Evolutionary conservation across 495 filamentous ascomycete genomes (phyloP).

Genomic region (Trichocladium uniseriatum): DNA sequence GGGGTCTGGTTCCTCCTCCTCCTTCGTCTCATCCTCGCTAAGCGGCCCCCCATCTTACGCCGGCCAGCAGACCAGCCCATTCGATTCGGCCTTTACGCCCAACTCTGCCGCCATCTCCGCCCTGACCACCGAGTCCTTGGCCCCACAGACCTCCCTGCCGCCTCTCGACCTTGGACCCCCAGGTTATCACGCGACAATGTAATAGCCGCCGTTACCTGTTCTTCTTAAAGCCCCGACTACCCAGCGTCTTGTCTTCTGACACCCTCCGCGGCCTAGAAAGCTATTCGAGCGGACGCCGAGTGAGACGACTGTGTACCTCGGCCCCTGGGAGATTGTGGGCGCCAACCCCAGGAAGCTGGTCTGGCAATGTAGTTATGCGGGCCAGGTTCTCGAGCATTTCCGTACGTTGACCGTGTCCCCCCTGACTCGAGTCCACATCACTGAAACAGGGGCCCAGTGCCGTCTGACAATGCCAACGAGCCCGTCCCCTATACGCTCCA

Average conservation of each 20-base stretch:
- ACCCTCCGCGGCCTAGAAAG: constrained; percentile 18
- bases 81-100: constrained; percentile 26
- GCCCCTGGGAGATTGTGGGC: constrained; percentile 28
- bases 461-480: constrained; percentile 24
- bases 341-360: constrained; percentile 22
- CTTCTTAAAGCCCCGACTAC: constrained; percentile 6
- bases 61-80: constrained; percentile 23
- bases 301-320: constrained; percentile 30
- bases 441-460: constrained; percentile 20
- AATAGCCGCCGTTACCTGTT: constrained; percentile 9
- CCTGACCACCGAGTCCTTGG: constrained; percentile 23
- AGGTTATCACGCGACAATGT: constrained; percentile 32
- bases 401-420: constrained; percentile 16
- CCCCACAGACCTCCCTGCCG: constrained; percentile 24
- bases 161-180: constrained; percentile 32
- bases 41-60: constrained; percentile 21
- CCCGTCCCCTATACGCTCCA: constrained; percentile 27
- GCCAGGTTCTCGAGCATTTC: constrained; percentile 31
- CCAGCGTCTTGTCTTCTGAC: constrained; percentile 11
- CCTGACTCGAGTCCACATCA: not conserved
- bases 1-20: constrained; percentile 28
- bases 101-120: constrained; percentile 26
- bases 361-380: constrained; percentile 30
- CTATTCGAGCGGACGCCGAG: constrained; percentile 24
- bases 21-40: constrained; percentile 27